These are phyloP conservation scores for Bocquillonia castaneifolia DNA, from an alignment of 441 rosid genomes.

Conservation along the genomic window DNA sequence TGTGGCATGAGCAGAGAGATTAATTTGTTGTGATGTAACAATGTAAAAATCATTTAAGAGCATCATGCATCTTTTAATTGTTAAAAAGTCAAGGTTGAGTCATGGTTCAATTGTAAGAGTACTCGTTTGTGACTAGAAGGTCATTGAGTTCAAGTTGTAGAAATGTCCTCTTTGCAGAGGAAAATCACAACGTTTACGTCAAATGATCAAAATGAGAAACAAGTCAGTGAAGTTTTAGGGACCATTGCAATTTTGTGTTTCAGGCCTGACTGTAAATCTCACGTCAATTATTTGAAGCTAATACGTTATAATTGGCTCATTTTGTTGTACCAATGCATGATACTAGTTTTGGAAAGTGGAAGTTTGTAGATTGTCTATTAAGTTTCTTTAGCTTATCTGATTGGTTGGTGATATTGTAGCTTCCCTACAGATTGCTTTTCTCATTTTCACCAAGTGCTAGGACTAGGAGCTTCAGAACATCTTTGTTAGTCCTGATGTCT, in stretches of 20 bases:
- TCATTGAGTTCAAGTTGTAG: neutral
- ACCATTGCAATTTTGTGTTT: neutral
- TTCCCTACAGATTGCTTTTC: neutral
- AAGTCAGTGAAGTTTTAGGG: neutral
- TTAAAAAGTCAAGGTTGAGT: neutral
- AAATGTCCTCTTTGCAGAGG: neutral
- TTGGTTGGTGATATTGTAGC: neutral
- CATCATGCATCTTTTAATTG: neutral
- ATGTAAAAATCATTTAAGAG: too few species aligned
- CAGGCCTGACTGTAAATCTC: neutral
- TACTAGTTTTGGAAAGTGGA: neutral
- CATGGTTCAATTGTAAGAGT: too few species aligned
- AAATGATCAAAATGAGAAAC: neutral
- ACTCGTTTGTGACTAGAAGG: neutral
- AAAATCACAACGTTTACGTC: neutral
- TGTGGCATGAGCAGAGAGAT: neutral
- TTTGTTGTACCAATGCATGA: neutral
- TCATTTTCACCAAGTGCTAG: neutral
- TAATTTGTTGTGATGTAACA: too few species aligned
- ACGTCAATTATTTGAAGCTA: neutral
- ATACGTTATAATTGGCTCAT: neutral
- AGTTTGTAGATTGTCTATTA: neutral
- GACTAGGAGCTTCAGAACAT: neutral
- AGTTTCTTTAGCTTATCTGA: neutral
- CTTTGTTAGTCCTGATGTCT: conserved; percentile 5